Percentiles rank a stretch among this genome's conserved stretches.
phyloP scores from a whole-genome alignment of 129 eudicot genomes.

The Silybum marianum region DNA sequence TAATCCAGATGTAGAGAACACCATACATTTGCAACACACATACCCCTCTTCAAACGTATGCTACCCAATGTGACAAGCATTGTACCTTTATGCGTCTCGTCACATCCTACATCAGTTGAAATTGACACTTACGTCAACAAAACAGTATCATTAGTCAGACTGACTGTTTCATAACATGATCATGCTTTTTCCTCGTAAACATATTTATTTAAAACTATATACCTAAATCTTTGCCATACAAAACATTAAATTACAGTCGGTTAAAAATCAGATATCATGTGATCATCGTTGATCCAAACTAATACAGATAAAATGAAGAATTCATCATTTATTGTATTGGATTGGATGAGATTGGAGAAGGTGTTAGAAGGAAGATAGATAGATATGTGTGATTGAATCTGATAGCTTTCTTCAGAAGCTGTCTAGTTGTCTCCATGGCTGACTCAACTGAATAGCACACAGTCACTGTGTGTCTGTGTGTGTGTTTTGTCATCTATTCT shows the following conservation, averaged over 20 bases:
- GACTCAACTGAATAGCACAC: background rate
- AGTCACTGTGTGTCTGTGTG: conserved; percentile 14
- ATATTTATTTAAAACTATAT: background rate
- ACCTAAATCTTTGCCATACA: background rate
- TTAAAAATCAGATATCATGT: background rate
- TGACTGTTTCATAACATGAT: background rate
- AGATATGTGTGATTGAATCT: conserved; percentile 13
- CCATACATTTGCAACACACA: background rate
- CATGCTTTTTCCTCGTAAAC: background rate
- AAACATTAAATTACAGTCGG: background rate
- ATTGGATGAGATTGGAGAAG: background rate
- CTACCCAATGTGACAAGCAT: background rate
- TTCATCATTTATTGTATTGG: background rate
- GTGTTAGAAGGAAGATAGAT: background rate
- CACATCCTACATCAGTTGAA: background rate
- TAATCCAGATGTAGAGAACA: background rate
- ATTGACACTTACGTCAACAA: background rate
- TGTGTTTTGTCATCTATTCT: conserved; percentile 24
- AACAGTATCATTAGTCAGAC: background rate
- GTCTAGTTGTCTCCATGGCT: conserved; percentile 24
- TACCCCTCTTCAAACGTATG: background rate
- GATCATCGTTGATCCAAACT: background rate
- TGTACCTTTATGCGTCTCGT: background rate
- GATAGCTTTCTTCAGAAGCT: conserved; percentile 30
- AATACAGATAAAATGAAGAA: no score